Conservation (phyloP, 192 early-diverging fungal species). For the Paraglomus brasilianum region DNA sequence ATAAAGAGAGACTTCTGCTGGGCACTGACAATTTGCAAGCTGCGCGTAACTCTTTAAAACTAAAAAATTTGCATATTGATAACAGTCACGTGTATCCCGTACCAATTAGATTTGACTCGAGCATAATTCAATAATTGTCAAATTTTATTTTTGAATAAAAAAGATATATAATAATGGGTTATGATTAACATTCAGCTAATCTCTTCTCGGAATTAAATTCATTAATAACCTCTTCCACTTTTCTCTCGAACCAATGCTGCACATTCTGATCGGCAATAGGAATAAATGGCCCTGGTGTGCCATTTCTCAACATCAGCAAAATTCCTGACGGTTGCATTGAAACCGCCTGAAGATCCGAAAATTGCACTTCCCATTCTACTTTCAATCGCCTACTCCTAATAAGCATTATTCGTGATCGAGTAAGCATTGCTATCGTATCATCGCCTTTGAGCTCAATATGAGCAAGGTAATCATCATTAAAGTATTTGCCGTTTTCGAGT, state of each 20-base stretch:
- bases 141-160: too few relatives aligned
- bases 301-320: conserved; percentile 61
- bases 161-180: too few relatives aligned
- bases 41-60: too few relatives aligned
- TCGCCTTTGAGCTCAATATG: conserved; percentile 81
- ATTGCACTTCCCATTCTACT: conserved; percentile 85
- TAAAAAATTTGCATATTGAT: too few relatives aligned
- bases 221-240: conserved; percentile 67
- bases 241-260: conserved; percentile 66
- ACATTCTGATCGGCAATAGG: conserved; percentile 64
- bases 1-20: too few relatives aligned
- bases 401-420: conserved; percentile 75
- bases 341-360: conserved; percentile 69
- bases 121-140: too few relatives aligned
- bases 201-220: conserved; percentile 48
- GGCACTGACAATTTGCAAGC: too few relatives aligned
- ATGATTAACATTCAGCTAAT: conserved; percentile 32
- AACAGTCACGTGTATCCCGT: too few relatives aligned
- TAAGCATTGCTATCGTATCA: conserved; percentile 84
- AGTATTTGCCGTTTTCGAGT: conserved; percentile 73
- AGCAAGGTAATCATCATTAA: conserved; percentile 80
- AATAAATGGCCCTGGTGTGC: conserved; percentile 66
- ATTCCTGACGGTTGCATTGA: conserved; percentile 70
- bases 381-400: conserved; percentile 65
- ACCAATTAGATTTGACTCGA: too few relatives aligned